Conservation (phyloP, 1,284 basidiomycete species). For the Ceratobasidium sp. region DNA sequence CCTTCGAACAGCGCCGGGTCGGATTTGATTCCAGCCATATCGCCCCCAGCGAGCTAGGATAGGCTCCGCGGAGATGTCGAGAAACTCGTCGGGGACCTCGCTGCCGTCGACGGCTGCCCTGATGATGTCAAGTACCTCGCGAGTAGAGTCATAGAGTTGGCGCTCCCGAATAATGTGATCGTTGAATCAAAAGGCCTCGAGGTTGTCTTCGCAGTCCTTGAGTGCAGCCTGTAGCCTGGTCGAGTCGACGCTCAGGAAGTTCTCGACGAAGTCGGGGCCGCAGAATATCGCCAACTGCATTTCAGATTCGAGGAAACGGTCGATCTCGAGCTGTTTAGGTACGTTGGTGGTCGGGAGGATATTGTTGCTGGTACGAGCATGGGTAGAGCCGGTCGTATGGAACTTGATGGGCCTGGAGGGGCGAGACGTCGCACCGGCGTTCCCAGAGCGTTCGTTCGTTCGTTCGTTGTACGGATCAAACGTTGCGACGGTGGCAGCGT, state of each 20-base stretch:
- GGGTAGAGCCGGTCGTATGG: not conserved
- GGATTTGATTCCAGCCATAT: constrained; percentile 10
- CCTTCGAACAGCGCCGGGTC: constrained; percentile 31
- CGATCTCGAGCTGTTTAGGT: not conserved
- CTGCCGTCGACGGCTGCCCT: not conserved
- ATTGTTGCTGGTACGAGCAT: not conserved
- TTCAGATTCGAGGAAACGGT: constrained; percentile 1
- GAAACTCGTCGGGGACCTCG: not conserved
- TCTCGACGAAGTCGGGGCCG: constrained; percentile 11
- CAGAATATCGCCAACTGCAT: constrained; percentile 13
- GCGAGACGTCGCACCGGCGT: not conserved
- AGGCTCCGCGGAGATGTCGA: not conserved
- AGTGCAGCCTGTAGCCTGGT: not conserved
- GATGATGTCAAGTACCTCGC: constrained; percentile 1
- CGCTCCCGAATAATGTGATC: not conserved
- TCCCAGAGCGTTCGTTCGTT: not conserved
- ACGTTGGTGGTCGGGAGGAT: not conserved
- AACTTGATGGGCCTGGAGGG: not conserved
- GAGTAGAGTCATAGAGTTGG: not conserved
- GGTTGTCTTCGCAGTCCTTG: not conserved
- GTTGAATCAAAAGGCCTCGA: not conserved
- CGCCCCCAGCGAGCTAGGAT: not conserved
- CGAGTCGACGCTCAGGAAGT: constrained; percentile 22
- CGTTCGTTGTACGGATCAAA: not conserved
- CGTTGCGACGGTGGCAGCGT: not conserved